Conservation (phyloP, 352 stramenopile genomes). For the Aphanomyces cochlioides region DNA sequence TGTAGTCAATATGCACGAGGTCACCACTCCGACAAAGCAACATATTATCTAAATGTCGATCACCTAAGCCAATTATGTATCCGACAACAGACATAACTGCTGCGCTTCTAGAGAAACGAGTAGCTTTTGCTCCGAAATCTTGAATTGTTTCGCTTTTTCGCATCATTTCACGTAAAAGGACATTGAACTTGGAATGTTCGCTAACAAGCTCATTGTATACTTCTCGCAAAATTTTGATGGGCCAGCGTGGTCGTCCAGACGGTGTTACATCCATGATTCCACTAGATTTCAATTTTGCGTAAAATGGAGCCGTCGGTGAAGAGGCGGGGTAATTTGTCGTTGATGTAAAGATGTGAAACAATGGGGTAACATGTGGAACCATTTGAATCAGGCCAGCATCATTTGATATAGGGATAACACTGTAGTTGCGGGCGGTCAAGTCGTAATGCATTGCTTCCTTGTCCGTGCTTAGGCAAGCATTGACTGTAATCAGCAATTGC, state of each 20-base stretch:
- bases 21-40: constrained; percentile 78
- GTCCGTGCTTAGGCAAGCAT: constrained; percentile 63
- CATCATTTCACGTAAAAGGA: constrained; percentile 64
- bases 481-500: constrained; percentile 78
- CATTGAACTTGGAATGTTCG: constrained; percentile 45
- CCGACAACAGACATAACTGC: constrained; percentile 87
- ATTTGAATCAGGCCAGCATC: constrained; percentile 85
- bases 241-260: constrained; percentile 63
- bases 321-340: constrained; percentile 40
- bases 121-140: constrained; percentile 57
- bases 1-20: constrained; percentile 91
- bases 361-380: constrained; percentile 69
- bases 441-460: constrained; percentile 40
- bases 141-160: constrained; percentile 51
- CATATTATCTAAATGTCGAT: constrained; percentile 91
- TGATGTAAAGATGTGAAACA: constrained; percentile 78
- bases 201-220: constrained; percentile 65
- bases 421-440: constrained; percentile 61
- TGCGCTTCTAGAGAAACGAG: constrained; percentile 61
- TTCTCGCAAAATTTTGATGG: constrained; percentile 50
- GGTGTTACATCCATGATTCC: constrained; percentile 66
- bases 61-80: constrained; percentile 85
- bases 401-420: constrained; percentile 69
- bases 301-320: constrained; percentile 72
- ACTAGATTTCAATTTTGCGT: constrained; percentile 74